A percentile compares a stretch with the other conserved stretches of the same genome.
Conservation (phyloP, 768 basidiomycete species). For the Saitozyma podzolica region DNA sequence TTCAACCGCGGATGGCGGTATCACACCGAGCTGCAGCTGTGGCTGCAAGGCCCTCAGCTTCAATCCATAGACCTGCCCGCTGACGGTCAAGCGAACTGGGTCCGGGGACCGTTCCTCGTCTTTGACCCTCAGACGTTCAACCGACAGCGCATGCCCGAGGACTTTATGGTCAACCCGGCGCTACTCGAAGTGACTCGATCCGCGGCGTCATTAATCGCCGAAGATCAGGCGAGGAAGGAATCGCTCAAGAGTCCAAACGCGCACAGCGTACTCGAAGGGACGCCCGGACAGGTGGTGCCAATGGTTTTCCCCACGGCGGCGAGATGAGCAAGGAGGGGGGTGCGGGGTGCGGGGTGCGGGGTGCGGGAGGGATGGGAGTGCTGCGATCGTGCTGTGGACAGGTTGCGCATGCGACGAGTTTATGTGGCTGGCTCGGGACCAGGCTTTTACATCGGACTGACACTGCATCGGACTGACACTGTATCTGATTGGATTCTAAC, state of each 20-base stretch:
- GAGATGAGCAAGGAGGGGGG: too few relatives aligned
- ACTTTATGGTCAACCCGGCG: conserved; percentile 35
- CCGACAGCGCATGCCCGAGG: conserved; percentile 42
- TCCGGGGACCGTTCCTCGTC: conserved; percentile 85
- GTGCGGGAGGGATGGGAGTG: too few relatives aligned
- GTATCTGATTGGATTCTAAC: too few relatives aligned
- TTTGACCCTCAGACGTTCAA: conserved; percentile 56
- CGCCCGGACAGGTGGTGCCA: background rate
- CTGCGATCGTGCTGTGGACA: too few relatives aligned
- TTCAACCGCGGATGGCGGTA: conserved; percentile 95
- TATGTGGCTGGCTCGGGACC: too few relatives aligned
- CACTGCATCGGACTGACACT: too few relatives aligned
- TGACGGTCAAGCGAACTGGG: conserved; percentile 65
- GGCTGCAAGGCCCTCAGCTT: conserved; percentile 75
- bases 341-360: too few relatives aligned
- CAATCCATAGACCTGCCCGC: conserved; percentile 2
- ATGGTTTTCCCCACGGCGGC: conserved; percentile 3
- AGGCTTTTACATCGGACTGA: too few relatives aligned
- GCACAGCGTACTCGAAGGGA: too few relatives aligned
- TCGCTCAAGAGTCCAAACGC: conserved; percentile 2
- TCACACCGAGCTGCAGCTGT: conserved; percentile 85
- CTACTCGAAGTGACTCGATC: conserved; percentile 37
- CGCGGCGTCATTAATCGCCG: conserved; percentile 18
- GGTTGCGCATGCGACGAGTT: too few relatives aligned
- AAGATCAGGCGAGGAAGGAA: conserved; percentile 4